Percentiles rank a stretch among this genome's conserved stretches.
These are phyloP conservation scores for Cyberlindnera maritima DNA, from an alignment of 805 yeast species.

Conservation along the genomic window DNA sequence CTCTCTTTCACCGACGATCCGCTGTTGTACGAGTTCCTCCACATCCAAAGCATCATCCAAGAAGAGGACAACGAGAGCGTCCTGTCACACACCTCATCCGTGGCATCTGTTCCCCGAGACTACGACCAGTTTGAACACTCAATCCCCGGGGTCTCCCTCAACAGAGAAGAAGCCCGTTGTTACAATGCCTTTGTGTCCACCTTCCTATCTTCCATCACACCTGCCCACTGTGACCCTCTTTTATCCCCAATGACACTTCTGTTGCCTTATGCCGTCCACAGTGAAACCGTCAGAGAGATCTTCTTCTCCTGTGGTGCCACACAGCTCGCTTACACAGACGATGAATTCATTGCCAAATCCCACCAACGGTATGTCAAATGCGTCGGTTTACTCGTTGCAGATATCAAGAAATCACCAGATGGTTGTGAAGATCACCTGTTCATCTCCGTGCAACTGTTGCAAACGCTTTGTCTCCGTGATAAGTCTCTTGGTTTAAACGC, in stretches of 20 bases:
- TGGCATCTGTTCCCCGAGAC: neutral
- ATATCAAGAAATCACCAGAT: constrained; percentile 19
- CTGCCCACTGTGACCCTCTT: constrained; percentile 22
- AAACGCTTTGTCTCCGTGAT: constrained; percentile 27
- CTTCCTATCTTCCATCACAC: constrained; percentile 24
- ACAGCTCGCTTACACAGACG: constrained; percentile 21
- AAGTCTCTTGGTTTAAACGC: constrained; percentile 27
- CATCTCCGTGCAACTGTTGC: constrained; percentile 26
- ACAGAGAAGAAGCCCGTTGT: constrained; percentile 19
- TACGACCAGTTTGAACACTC: constrained; percentile 12
- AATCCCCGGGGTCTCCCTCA: constrained; percentile 20
- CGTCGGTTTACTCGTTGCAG: constrained; percentile 20
- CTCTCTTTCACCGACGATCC: constrained; percentile 4
- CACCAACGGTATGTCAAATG: constrained; percentile 20
- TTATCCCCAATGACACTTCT: constrained; percentile 21
- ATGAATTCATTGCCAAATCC: constrained; percentile 17
- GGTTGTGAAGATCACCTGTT: constrained; percentile 27
- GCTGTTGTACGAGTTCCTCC: constrained; percentile 21
- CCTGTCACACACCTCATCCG: constrained; percentile 3
- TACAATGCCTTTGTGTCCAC: constrained; percentile 22
- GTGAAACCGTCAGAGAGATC: constrained; percentile 21
- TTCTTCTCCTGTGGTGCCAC: constrained; percentile 29
- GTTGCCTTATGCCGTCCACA: constrained; percentile 19
- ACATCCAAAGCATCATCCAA: constrained; percentile 17
- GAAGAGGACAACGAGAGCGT: constrained; percentile 5